Base-by-base conservation (phyloP, 1,284 basidiomycete genomes). In the Cryptococcus sp. region DNA sequence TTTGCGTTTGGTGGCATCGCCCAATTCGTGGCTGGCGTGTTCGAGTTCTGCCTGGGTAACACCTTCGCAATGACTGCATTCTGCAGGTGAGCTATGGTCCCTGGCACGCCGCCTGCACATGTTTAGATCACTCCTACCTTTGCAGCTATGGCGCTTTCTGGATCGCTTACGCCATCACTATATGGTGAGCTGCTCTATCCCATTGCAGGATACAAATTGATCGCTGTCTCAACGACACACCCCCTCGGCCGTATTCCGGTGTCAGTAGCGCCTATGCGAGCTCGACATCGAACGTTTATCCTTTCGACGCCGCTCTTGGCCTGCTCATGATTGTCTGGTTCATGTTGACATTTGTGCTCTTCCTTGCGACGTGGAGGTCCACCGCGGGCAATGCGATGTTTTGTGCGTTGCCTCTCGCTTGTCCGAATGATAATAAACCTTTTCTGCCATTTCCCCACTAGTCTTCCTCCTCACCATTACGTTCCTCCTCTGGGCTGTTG, bases 91-190 rank as follows among this genome's bases (percentile, higher is more conserved):
- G 57, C 37, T 40, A n/a, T 16, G n/a, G 5, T 19, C 38, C n/a
- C 22, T 16, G 5, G 10, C 17, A 13, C 15, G 23, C 3, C 1
- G 11, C 6, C 17, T 6, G 7, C n/a, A n/a, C n/a, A n/a, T n/a
- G n/a, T 5, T 46, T 8, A 55, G 48, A 47, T 55, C 20, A 55
- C 23, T 10, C 8, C 2, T n/a, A 13, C 10, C 20, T 19, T 45
- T 0, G 85, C 0, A 85, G 85, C 1, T 91, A 87, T 63, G 89
- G 88, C 48, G 86, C 83, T 0, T 92, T 91, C 81, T 90, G 88
- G 87, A 79, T 89, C 76, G 88, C 87, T 2, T 89, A 84, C 54
- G 87, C 83, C 8, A 54, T 72, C 50, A 73, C 78, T 55, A 67
- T 68, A 39, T 66, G 55, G 55, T 56, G 17, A 51, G 49, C 46